Conservation (phyloP, 805 yeast species). For the Maudiozyma barnettii region DNA sequence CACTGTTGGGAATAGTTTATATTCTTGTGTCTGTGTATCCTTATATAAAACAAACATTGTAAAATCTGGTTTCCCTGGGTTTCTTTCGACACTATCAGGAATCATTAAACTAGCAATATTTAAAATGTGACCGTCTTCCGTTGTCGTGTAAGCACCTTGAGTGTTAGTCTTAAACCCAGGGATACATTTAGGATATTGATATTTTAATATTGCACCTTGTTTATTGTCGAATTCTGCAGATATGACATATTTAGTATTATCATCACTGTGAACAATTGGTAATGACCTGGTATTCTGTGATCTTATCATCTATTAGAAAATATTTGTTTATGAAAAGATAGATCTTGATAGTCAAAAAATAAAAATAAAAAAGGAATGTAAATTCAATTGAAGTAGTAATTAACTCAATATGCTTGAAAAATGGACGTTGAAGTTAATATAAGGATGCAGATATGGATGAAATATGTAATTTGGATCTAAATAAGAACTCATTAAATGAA, state of each 20-base stretch:
- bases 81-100: slow-evolving; percentile 48
- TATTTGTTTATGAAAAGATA: background rate
- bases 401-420: no score
- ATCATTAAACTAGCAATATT: slow-evolving; percentile 47
- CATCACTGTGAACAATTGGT: background rate
- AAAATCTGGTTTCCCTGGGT: slow-evolving; percentile 44
- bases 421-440: no score
- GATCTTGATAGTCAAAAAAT: no score
- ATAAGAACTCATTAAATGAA: no score
- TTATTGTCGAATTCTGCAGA: slow-evolving; percentile 75
- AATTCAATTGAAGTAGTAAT: no score
- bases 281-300: background rate
- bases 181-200: slow-evolving; percentile 45
- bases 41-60: slow-evolving; percentile 46
- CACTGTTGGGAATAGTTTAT: slow-evolving; percentile 21
- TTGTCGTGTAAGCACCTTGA: background rate
- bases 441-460: no score
- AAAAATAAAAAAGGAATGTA: no score
- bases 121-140: background rate
- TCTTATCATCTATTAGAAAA: background rate
- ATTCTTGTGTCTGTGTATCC: slow-evolving; percentile 15
- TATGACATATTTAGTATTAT: slow-evolving; percentile 46
- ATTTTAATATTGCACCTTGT: slow-evolving; percentile 56
- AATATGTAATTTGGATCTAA: no score
- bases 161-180: slow-evolving; percentile 27